Evolutionary conservation across 352 stramenopile species (phyloP), one percentile per base, ranked within the genome.

Genomic region (Pythium plurisporium): DNA sequence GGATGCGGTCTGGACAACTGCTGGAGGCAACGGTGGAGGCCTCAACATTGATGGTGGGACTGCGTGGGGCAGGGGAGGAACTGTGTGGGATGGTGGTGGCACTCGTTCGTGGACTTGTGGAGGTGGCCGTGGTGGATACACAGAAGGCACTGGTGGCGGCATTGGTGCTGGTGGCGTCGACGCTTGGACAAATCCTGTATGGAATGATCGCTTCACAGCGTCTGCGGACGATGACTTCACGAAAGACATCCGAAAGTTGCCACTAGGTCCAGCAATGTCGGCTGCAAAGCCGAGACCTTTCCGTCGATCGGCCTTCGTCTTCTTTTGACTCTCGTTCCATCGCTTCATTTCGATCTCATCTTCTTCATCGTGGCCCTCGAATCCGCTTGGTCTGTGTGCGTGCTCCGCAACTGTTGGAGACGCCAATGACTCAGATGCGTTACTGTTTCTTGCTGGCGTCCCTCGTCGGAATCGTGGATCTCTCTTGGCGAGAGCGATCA

Each of bases 241-340:
- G 25, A 67, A 59, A 38, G 38, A 19, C 49, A 55, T 14, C 10
- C 29, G 42, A 3, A 53, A 26, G n/a, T 59, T 52, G 26, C 37
- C 30, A 51, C 33, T 57, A 1, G 20, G 6, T 8, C 52, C 31
- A 17, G n/a, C 22, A 2, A 57, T 40, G 55, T 42, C 10, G 12
- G 59, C 27, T 5, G 58, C 60, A 41, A 94, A 91, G 0, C 84
- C 84, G 15, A 94, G 59, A 20, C 84, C 85, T 75, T 86, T 81
- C 6, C 82, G 75, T 57, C 82, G 73, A 2, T 87, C 81, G 14
- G 72, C 64, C 37, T 87, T 89, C 27, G 53, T 79, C 26, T 82
- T 91, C 8, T 65, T 66, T 10, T 68, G 68, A 42, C 47, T 84
- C n/a, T 74, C 64, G 19, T 71, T 75, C 76, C 76, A 92, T 19